phyloP scores from a whole-genome alignment of 2,329 filamentous ascomycete species.

The Periconia sp. region DNA sequence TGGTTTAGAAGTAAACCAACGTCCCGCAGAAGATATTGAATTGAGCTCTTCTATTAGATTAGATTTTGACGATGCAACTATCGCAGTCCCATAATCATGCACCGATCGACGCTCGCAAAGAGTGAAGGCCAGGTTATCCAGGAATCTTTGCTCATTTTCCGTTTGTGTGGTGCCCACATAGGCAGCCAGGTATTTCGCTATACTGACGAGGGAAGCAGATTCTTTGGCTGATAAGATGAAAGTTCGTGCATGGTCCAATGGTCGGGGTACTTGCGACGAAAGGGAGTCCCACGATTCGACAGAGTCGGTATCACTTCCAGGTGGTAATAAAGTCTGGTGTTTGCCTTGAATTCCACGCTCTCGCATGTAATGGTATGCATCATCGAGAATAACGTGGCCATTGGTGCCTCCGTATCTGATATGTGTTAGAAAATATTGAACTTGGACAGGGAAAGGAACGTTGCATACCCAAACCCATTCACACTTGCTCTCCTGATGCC shows the following conservation, averaged over 20 bases:
- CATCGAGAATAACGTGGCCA: constrained; percentile 12
- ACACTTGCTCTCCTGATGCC: constrained; percentile 7
- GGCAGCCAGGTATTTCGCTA: too few species aligned
- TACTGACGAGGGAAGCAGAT: too few species aligned
- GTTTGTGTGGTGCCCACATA: too few species aligned
- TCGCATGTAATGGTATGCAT: constrained; percentile 3
- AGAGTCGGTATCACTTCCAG: background rate
- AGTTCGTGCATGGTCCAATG: too few species aligned
- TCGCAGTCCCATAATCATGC: constrained; percentile 1
- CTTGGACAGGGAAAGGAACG: too few species aligned
- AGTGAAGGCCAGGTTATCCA: constrained; percentile 10
- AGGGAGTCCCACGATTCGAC: background rate
- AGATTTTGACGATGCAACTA: background rate
- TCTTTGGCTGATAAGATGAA: too few species aligned
- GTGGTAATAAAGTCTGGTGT: background rate
- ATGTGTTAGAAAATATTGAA: too few species aligned
- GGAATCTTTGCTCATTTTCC: too few species aligned
- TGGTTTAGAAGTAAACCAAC: background rate
- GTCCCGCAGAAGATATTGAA: background rate
- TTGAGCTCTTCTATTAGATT: background rate
- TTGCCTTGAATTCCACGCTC: background rate
- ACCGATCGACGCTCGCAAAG: constrained; percentile 1
- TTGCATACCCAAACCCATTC: constrained; percentile 13
- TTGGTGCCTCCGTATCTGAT: constrained; percentile 16
- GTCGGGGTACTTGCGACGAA: too few species aligned